A percentile compares a stretch with the other conserved stretches of the same genome.
phyloP scores from a whole-genome alignment of 495 filamentous ascomycete species.

The Copromyces sp. region DNA sequence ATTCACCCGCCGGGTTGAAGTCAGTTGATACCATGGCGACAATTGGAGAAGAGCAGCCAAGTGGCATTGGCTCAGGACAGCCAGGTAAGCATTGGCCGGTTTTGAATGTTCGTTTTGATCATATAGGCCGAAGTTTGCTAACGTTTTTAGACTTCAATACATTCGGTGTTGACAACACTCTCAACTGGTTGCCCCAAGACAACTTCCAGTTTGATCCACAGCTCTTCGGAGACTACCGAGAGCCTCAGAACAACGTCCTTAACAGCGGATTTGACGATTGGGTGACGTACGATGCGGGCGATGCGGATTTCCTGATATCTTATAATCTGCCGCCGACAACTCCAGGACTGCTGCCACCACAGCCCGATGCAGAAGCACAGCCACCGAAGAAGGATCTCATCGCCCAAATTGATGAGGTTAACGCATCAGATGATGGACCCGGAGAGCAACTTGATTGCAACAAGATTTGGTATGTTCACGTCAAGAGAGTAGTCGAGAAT shows the following conservation, averaged over 20 bases:
- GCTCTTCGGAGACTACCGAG: slow-evolving; percentile 87
- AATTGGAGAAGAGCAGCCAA: slow-evolving; percentile 43
- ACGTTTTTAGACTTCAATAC: slow-evolving; percentile 2
- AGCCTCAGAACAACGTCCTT: slow-evolving; percentile 68
- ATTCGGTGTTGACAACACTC: slow-evolving; percentile 24
- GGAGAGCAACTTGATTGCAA: slow-evolving; percentile 63
- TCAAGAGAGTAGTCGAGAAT: slow-evolving; percentile 3
- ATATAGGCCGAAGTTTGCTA: neutral
- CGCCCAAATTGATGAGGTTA: slow-evolving; percentile 60
- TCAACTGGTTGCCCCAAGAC: slow-evolving; percentile 80
- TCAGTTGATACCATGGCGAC: slow-evolving; percentile 47
- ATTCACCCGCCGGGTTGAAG: slow-evolving; percentile 48
- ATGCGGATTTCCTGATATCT: slow-evolving; percentile 64
- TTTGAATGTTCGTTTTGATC: neutral
- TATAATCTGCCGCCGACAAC: slow-evolving; percentile 53
- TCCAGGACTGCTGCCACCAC: slow-evolving; percentile 15
- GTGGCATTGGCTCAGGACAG: slow-evolving; percentile 16
- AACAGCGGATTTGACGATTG: slow-evolving; percentile 18
- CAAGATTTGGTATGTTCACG: slow-evolving; percentile 72
- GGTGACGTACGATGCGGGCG: slow-evolving; percentile 61
- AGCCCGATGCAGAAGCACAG: neutral
- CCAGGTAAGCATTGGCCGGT: slow-evolving; percentile 10
- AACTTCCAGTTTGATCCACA: slow-evolving; percentile 84
- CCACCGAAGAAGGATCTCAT: slow-evolving; percentile 58
- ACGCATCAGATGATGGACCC: slow-evolving; percentile 55